Conservation (phyloP, 2,329 filamentous ascomycete genomes). For the Didymella glomerata region DNA sequence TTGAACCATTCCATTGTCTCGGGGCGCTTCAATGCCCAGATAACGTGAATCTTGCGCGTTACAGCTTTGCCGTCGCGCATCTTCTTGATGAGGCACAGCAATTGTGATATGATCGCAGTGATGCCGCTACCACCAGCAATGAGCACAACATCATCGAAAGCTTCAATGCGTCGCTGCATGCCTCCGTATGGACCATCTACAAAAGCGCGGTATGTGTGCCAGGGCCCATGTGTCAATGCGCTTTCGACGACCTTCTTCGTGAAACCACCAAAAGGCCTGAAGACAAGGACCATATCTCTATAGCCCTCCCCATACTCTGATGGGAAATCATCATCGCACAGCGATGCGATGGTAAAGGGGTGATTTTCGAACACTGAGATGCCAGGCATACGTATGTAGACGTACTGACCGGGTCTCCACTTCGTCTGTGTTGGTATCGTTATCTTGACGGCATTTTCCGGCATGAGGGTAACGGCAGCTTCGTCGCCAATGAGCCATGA, state of each 20-base stretch:
- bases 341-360: constrained; percentile 91
- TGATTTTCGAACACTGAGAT: constrained; percentile 93
- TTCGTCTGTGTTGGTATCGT: constrained; percentile 92
- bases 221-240: constrained; percentile 83
- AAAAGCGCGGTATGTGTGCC: constrained; percentile 91
- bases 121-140: constrained; percentile 95
- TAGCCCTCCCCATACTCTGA: constrained; percentile 90
- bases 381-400: constrained; percentile 92
- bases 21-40: constrained; percentile 92
- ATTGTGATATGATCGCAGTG: constrained; percentile 89
- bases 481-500: constrained; percentile 91
- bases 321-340: constrained; percentile 92
- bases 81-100: constrained; percentile 92
- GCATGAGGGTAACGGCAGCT: constrained; percentile 85
- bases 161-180: constrained; percentile 87
- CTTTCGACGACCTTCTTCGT: constrained; percentile 85
- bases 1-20: constrained; percentile 98
- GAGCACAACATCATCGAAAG: constrained; percentile 91
- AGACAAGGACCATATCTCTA: constrained; percentile 88
- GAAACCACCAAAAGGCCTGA: constrained; percentile 90
- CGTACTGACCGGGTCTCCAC: constrained; percentile 93
- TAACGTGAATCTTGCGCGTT: constrained; percentile 85
- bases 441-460: constrained; percentile 94
- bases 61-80: constrained; percentile 96
- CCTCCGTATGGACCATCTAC: constrained; percentile 95